Percentiles rank a stretch among this genome's conserved stretches.
These are phyloP conservation scores for Hypocreales sp. DNA, from an alignment of 2,329 filamentous ascomycete genomes.

Conservation along the genomic window DNA sequence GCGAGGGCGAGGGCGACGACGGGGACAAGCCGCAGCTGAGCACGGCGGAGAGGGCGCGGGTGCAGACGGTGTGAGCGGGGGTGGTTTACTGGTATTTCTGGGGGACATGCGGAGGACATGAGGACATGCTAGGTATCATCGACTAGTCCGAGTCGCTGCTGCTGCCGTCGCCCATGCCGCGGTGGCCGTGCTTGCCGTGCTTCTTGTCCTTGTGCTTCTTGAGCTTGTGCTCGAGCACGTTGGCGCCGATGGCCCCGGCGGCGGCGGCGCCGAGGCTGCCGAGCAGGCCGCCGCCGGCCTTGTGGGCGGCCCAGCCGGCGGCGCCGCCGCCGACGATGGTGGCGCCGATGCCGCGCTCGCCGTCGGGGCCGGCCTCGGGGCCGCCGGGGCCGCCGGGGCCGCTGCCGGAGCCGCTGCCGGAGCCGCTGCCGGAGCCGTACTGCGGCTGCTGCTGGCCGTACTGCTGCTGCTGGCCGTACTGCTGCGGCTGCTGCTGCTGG, in stretches of 20 bases:
- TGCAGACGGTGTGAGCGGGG: too few species aligned
- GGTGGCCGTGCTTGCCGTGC: constrained; percentile 10
- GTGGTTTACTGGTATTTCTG: too few species aligned
- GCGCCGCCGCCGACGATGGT: constrained; percentile 35
- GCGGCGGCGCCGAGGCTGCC: constrained; percentile 34
- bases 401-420: constrained; percentile 9
- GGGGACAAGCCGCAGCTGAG: too few species aligned
- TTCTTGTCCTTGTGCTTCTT: constrained; percentile 19
- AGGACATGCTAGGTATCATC: too few species aligned
- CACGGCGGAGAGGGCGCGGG: too few species aligned
- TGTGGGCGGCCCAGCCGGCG: constrained; percentile 37
- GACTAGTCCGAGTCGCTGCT: constrained; percentile 10
- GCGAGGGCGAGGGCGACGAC: constrained; percentile 24
- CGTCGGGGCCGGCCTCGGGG: constrained; percentile 14
- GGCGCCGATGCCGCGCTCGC: constrained; percentile 40
- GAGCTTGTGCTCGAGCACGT: constrained; percentile 28
- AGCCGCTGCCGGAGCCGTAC: constrained; percentile 8
- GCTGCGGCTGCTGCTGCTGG: constrained; percentile 11
- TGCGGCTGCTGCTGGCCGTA: constrained; percentile 10
- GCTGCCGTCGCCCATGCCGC: constrained; percentile 5
- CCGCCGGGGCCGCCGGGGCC: constrained; percentile 10
- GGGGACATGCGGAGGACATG: too few species aligned
- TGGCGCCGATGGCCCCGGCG: constrained; percentile 39
- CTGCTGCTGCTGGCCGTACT: constrained; percentile 9
- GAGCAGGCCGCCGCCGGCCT: constrained; percentile 34